Base-by-base conservation (phyloP, 305 asterid species). In the Rubia tinctorum region DNA sequence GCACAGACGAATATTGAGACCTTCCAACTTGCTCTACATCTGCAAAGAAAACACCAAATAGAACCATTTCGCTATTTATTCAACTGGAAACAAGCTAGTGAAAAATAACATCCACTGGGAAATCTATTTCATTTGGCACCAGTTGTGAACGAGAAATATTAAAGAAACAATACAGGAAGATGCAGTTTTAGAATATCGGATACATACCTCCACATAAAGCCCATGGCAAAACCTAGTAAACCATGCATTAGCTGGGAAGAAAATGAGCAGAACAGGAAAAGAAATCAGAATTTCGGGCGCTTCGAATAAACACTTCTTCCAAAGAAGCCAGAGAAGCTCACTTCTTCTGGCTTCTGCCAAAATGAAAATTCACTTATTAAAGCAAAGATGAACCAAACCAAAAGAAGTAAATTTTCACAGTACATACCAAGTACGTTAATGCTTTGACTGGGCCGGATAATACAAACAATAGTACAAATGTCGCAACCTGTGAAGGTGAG, bases 381-480 rank as follows among this genome's bases (percentile, higher is more conserved):
- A 55, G 25, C 25, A 55, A 55, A 20, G n/a, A 51, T 3, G 8
- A 51, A 15, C 58, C 58, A 51, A 47, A 47, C 53, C 53, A 60
- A 56, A 27, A 27, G 27, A 22, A 62, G 47, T 7, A 14, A 60
- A 7, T 22, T 56, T 18, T 44, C 22, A 61, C 9, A 40, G 62
- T 68, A 40, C 20, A 55, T 96, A 95, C 99, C 92, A 91, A 76
- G 81, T 92, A 95, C 34, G 97, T 90, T 70, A 88, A 61, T 37
- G 99, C 96, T 85, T 95, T 95, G 80, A 92, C 97, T 6, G 98
- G 99, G 77, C 99, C 98, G 70, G 98, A 92, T 79, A 92, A 78
- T 77, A 92, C 94, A 49, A 95, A 87, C 84, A 95, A 82, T 42
- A 95, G 84, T 42, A 95, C 86, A 72, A 80, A 76, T 34, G 99